Evolutionary conservation across 331 rosid species (phyloP).

Genomic region (Pyracantha coccinea): DNA sequence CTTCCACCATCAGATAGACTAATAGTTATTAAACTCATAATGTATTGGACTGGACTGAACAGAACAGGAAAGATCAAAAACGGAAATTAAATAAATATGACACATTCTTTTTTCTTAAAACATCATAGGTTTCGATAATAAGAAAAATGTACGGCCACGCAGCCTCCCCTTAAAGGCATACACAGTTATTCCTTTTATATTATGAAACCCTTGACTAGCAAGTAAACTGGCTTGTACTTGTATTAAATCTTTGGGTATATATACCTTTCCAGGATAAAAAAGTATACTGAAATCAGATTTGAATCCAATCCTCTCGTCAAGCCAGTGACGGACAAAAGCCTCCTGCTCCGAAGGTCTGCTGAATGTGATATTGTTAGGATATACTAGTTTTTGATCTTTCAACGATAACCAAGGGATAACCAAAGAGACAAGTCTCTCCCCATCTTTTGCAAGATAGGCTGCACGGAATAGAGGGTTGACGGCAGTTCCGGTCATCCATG

Average conservation of each 20-base stretch:
- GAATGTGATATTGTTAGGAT: slow-evolving; percentile 66
- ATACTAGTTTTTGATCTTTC: slow-evolving; percentile 62
- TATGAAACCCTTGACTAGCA: neutral
- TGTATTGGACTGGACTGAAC: neutral
- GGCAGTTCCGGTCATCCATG: slow-evolving; percentile 98
- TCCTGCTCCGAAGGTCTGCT: slow-evolving; percentile 59
- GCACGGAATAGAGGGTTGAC: slow-evolving; percentile 95
- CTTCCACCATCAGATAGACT: neutral
- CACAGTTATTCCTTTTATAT: neutral
- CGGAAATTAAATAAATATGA: neutral
- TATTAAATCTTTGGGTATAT: slow-evolving; percentile 1
- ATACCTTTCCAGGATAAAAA: slow-evolving; percentile 85
- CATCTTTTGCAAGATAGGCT: slow-evolving; percentile 58
- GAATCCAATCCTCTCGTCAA: slow-evolving; percentile 74
- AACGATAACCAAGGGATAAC: slow-evolving; percentile 84
- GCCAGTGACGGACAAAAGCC: slow-evolving; percentile 59
- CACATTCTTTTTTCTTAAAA: neutral
- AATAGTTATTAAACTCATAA: neutral
- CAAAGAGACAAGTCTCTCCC: slow-evolving; percentile 56
- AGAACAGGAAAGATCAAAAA: neutral
- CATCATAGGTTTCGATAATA: neutral
- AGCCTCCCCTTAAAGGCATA: neutral
- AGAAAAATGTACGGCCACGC: neutral
- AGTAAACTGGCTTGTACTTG: neutral
- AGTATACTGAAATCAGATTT: slow-evolving; percentile 38